Conservation (phyloP, 2,329 filamentous ascomycete species). For the Ascochyta viciae-villosae region DNA sequence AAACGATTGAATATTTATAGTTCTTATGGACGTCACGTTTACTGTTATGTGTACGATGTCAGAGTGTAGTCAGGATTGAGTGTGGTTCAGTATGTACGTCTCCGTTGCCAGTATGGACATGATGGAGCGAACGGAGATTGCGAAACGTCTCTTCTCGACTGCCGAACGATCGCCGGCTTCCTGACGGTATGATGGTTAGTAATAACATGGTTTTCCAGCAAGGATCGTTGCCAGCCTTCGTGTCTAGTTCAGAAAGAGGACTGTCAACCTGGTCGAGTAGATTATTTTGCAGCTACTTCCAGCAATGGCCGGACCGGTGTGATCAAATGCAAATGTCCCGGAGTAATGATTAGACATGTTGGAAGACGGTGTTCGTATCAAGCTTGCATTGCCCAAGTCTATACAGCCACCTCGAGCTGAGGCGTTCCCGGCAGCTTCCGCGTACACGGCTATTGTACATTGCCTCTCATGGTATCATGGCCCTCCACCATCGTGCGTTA, state of each 20-base stretch:
- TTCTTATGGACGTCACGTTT: too few relatives aligned
- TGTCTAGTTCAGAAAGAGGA: neutral
- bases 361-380: constrained; percentile 15
- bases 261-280: neutral
- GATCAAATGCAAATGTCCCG: too few relatives aligned
- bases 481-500: constrained; percentile 20
- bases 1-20: too few relatives aligned
- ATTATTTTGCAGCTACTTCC: neutral
- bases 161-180: neutral
- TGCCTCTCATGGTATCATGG: constrained; percentile 32
- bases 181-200: neutral
- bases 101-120: neutral
- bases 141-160: neutral
- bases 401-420: constrained; percentile 40
- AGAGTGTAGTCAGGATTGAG: neutral
- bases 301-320: neutral
- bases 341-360: neutral
- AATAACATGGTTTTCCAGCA: neutral
- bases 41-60: neutral
- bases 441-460: constrained; percentile 47
- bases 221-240: neutral
- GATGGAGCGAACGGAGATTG: neutral
- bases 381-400: constrained; percentile 37
- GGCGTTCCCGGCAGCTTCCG: constrained; percentile 22
- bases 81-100: too few relatives aligned